Percentiles rank a stretch among this genome's conserved stretches.
Evolutionary conservation across 179 eudicot genomes (phyloP).

Genomic region (Spergularia azorica): DNA sequence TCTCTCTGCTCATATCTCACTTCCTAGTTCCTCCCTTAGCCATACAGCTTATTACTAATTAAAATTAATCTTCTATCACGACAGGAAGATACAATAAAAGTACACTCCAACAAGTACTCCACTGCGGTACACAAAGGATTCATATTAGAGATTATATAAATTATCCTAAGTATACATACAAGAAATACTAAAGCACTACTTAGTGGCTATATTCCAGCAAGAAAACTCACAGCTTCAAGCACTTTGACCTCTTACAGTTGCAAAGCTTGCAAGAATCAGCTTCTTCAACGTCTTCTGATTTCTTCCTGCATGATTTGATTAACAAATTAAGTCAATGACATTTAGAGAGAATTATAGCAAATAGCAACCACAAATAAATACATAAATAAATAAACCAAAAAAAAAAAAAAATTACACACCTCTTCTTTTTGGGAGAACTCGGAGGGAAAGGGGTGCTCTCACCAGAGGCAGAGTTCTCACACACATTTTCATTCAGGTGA

Average conservation of each 20-base stretch:
- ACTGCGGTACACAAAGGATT: too few species aligned
- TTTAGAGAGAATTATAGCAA: neutral
- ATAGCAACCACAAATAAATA: neutral
- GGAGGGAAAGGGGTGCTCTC: constrained; percentile 44
- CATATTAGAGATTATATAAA: too few species aligned
- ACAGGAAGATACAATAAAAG: neutral
- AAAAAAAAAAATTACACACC: constrained; percentile 32
- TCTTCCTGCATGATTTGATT: constrained; percentile 47
- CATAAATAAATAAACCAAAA: neutral
- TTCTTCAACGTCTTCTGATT: constrained; percentile 53
- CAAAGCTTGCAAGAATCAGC: constrained; percentile 69
- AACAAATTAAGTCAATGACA: constrained; percentile 7
- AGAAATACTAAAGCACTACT: neutral
- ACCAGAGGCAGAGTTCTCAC: constrained; percentile 35
- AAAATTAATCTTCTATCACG: neutral
- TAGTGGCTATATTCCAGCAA: neutral
- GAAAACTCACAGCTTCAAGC: constrained; percentile 76
- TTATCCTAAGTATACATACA: too few species aligned
- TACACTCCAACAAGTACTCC: too few species aligned
- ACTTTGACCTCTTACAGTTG: constrained; percentile 81
- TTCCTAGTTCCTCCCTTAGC: neutral
- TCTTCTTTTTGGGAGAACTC: constrained; percentile 75
- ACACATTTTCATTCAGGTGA: constrained; percentile 41
- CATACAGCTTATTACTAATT: neutral
- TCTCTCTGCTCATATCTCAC: neutral